Evolutionary conservation across 441 rosid species (phyloP).

Genomic region (Erodium texanum): DNA sequence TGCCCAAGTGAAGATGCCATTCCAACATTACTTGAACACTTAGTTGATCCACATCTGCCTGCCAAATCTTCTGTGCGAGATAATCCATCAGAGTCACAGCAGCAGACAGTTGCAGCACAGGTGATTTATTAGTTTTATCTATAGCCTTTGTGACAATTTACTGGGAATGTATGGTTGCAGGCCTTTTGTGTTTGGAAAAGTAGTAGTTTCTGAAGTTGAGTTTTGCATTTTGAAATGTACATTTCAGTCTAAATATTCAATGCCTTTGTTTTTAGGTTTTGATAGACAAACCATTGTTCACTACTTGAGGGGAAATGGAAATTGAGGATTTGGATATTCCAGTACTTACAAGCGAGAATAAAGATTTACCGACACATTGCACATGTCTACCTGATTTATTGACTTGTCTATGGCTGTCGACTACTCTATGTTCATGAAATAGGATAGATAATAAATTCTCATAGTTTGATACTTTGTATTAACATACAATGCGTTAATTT

Average conservation of each 20-base stretch:
- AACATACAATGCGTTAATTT: background rate
- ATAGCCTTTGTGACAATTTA: background rate
- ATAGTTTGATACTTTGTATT: background rate
- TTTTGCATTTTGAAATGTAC: background rate
- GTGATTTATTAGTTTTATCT: constrained; percentile 23
- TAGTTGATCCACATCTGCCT: constrained; percentile 74
- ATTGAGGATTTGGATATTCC: background rate
- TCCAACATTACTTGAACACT: constrained; percentile 39
- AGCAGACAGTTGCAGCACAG: constrained; percentile 62
- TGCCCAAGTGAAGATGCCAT: constrained; percentile 70
- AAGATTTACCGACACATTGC: background rate
- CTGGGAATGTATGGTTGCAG: background rate
- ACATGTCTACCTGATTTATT: background rate
- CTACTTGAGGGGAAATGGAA: background rate
- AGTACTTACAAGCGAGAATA: background rate
- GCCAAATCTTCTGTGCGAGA: constrained; percentile 26
- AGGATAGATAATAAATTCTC: background rate
- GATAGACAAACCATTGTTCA: background rate
- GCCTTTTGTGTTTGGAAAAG: background rate
- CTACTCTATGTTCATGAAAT: background rate
- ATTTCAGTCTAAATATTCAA: background rate
- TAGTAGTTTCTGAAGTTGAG: background rate
- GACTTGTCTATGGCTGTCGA: background rate
- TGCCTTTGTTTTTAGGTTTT: background rate
- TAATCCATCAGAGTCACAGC: constrained; percentile 32